Evolutionary conservation across 73 alveolate species (phyloP), one percentile per base, ranked within the genome.

Genomic region (Stentor roeselii): DNA sequence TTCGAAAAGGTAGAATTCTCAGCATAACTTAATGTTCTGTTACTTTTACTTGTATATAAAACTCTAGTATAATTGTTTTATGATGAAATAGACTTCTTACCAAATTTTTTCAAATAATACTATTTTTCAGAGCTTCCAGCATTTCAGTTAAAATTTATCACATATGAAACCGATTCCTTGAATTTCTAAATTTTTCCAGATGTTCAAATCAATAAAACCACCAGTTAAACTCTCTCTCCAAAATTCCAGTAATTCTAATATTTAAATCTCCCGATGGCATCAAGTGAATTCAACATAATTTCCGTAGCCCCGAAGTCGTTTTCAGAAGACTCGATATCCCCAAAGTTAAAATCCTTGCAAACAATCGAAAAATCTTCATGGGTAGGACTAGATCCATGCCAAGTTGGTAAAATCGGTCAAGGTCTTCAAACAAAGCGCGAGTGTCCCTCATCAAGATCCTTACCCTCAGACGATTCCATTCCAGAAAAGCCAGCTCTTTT

Each of bases 291-390:
- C 42, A 67, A 21, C 11, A 67, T 67, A 67, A 40, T 67, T 40
- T 21, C 80, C 21, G 80, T 67, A 34, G 50, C 86, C 31, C 86
- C 67, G 36, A 78, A 78, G 31, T 36, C n/a, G 36, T 27, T 39
- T 3, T 78, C 80, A 30, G 80, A 67, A 1, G 36, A 67, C 40
- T 30, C 42, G 14, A 15, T 31, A 67, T 67, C 14, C 39, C 21
- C 42, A 1, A 21, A 21, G 40, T 39, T 67, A 14, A 67, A 67
- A 67, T 35, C 80, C 40, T 11, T 21, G 21, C 80, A 67, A 67
- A 39, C 21, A 2, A n/a, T 0, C 36, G 42, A 67, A 32, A 67
- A 67, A 67, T 21, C n/a, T 32, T 67, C 80, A 67, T 67, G 80
- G 36, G 32, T 21, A n/a, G 80, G 80, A 1, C n/a, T 67, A n/a